Percentiles rank a stretch among this genome's conserved stretches.
Evolutionary conservation across 768 basidiomycete species (phyloP).

Genomic region (Boletus reticuloceps): DNA sequence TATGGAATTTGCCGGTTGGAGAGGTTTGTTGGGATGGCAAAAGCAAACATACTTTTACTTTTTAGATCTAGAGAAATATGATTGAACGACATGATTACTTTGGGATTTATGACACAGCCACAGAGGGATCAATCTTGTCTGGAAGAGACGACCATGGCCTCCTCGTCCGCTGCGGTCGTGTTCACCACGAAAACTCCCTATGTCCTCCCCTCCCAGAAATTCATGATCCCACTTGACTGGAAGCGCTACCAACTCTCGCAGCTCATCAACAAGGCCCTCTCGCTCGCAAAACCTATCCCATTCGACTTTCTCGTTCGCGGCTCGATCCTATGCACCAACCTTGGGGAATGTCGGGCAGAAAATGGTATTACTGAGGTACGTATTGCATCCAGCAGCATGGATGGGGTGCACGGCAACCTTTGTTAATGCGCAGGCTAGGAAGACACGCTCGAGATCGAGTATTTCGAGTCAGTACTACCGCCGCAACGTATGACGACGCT

Average conservation of each 20-base stretch:
- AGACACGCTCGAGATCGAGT: conserved; percentile 90
- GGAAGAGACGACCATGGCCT: neutral
- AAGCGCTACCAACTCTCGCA: conserved; percentile 95
- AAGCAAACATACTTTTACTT: no score
- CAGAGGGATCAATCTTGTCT: neutral
- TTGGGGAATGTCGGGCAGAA: conserved; percentile 74
- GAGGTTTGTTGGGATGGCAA: neutral
- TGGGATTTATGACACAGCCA: neutral
- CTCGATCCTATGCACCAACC: conserved; percentile 66
- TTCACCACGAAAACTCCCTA: conserved; percentile 22
- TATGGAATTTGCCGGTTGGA: no score
- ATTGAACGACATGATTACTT: no score
- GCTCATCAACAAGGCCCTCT: conserved; percentile 91
- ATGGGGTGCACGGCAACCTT: neutral
- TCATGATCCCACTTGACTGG: conserved; percentile 90
- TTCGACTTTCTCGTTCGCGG: conserved; percentile 92
- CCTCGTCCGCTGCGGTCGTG: conserved; percentile 15
- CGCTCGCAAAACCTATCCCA: conserved; percentile 69
- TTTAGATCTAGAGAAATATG: no score
- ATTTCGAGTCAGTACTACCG: conserved; percentile 85
- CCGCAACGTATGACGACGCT: conserved; percentile 77
- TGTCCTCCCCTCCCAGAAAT: conserved; percentile 65
- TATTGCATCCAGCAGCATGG: neutral
- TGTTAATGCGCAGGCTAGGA: conserved; percentile 47
- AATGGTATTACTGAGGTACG: conserved; percentile 68